Evolutionary conservation across 805 yeast species (phyloP), one percentile per base, ranked within the genome.

Genomic region (Yamadazyma kitorensis): DNA sequence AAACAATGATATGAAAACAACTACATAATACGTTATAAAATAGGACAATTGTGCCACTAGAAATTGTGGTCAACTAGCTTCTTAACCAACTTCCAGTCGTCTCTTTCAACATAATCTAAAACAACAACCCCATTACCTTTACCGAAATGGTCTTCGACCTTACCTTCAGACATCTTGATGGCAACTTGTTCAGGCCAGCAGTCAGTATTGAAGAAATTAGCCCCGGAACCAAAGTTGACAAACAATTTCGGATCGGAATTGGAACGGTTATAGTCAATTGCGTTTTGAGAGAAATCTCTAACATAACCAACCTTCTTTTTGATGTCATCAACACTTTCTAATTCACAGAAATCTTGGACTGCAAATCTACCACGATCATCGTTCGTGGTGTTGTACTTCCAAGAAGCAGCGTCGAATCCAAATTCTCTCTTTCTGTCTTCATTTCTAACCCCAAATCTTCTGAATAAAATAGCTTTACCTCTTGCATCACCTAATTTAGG

Each of bases 181-280:
- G 87, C 76, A 40, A 83, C 76, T 45, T 72, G 67, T 39, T 72
- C 68, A 1, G 93, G 93, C 93, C 93, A 84, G 56, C 86, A 82
- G 29, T 64, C 69, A 33, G 68, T 77, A 57, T 81, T 76, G 57
- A 80, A 80, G 54, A 82, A 80, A 57, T 80, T 80, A 27, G 88
- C 70, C 12, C 82, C 91, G 1, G 87, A 73, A 39, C 86, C 78
- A 55, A 81, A 84, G 61, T 84, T 84, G 41, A 84, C 59, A 48
- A 74, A 83, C 44, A 84, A 60, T 55, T 80, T 82, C 11, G 48
- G 45, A 40, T 70, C 72, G 37, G 57, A 57, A 36, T 64, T 54
- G 31, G 74, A 66, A 10, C 55, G 39, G 48, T 69, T 72, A 57
- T 74, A 70, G 15, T 74, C 65, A 21, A 54, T 52, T 2, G 91